These are phyloP conservation scores for Eutrema heterophyllum DNA, from an alignment of 345 rosid species.

Conservation along the genomic window DNA sequence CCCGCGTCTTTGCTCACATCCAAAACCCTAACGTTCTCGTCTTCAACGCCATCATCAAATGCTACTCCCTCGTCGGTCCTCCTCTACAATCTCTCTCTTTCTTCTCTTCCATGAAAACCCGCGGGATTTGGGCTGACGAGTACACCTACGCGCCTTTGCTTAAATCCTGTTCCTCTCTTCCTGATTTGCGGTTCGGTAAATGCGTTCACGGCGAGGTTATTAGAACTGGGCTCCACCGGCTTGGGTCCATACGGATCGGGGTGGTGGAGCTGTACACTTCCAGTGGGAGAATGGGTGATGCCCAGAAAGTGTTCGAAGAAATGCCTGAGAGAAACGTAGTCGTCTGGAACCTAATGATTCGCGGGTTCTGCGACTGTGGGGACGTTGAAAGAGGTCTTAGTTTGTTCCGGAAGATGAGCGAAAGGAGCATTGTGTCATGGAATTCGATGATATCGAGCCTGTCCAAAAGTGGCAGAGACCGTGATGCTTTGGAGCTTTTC, in stretches of 20 bases:
- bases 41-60: conserved; percentile 65
- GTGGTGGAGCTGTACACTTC: conserved; percentile 46
- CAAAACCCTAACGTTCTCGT: conserved; percentile 47
- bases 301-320: conserved; percentile 56
- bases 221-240: conserved; percentile 40
- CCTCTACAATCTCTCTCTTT: conserved; percentile 41
- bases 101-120: conserved; percentile 46
- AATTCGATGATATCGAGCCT: conserved; percentile 61
- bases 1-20: conserved; percentile 39
- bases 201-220: conserved; percentile 55
- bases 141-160: conserved; percentile 71
- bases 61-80: conserved; percentile 48
- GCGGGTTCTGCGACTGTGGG: conserved; percentile 54
- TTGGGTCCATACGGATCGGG: conserved; percentile 51
- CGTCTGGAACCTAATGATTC: conserved; percentile 65
- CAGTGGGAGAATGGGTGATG: conserved; percentile 54
- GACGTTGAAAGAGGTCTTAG: conserved; percentile 44
- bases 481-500: conserved; percentile 57
- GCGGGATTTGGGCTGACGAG: conserved; percentile 60
- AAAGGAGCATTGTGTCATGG: conserved; percentile 59
- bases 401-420: conserved; percentile 50
- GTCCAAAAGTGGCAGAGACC: conserved; percentile 47
- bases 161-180: conserved; percentile 47
- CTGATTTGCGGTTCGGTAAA: conserved; percentile 35
- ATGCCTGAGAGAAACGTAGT: conserved; percentile 45